Base-by-base conservation (phyloP, 805 yeast species). In the Naumovozyma castellii region DNA sequence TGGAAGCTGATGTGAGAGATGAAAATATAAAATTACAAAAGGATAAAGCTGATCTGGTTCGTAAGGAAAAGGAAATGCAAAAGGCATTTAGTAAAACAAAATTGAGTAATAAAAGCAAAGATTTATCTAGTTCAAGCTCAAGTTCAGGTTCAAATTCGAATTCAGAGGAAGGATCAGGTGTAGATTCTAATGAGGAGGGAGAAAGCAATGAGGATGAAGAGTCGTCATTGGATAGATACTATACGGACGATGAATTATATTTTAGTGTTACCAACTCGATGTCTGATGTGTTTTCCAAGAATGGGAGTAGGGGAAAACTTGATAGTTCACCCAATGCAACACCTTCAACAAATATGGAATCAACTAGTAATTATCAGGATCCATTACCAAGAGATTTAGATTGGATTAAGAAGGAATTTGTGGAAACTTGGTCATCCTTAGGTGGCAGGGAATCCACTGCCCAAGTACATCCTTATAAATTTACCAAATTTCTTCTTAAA, bases 381-480 rank as follows among this genome's bases (percentile, higher is more conserved):
- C 39, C 45, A 31, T 53, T 78, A 33, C 95, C 96, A 4, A 52
- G 59, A 2, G 82, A 78, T 44, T 68, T 87, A 38, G 77, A 77
- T 47, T 88, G 97, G 97, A 76, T 87, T 48, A 71, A 75, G 37
- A 69, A 73, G 28, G 69, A 73, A 3, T 56, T 80, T 19, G 78
- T 90, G 5, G 72, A 71, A 42, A 79, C 73, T 41, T 86, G 94
- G 80, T 77, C 88, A 2, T 72, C 76, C 6, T 63, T 90, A 37
- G 97, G 97, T 22, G 90, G 84, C 17, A 72, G 75, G 22, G 88
- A 81, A 44, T 78, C 94, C 12, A 90, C 97, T 1, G 97, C 97
- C 0, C 97, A 92, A 63, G 95, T 92, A 4, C 97, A 90, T 57
- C 97, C 98, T 2, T 86, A 82, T 64, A 81, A 81, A 56, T 88